These are phyloP conservation scores for Fraxinus ornus DNA, from an alignment of 305 asterid species.

Conservation along the genomic window DNA sequence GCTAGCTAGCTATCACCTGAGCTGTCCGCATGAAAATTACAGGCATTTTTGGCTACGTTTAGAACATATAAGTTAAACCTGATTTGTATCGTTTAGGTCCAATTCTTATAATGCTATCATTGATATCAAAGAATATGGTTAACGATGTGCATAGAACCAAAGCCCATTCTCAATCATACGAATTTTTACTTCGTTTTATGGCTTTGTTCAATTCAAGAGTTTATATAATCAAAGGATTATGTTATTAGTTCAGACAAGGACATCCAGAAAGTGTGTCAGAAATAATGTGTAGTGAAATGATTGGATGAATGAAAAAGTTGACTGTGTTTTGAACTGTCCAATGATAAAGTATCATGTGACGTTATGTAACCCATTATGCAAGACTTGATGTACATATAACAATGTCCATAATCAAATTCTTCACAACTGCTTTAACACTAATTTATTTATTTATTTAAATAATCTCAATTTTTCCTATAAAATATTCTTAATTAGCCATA, in stretches of 20 bases:
- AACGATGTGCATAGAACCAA: background rate
- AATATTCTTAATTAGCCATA: background rate
- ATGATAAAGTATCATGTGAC: too few species aligned
- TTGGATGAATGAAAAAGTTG: too few species aligned
- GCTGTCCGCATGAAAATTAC: background rate
- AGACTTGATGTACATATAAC: too few species aligned
- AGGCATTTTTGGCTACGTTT: too few species aligned
- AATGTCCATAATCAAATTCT: background rate
- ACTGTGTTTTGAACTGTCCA: too few species aligned
- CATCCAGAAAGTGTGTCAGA: too few species aligned
- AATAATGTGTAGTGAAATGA: too few species aligned
- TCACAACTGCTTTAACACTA: background rate
- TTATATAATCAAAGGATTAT: too few species aligned
- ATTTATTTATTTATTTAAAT: too few species aligned
- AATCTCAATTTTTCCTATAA: background rate
- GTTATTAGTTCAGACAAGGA: too few species aligned
- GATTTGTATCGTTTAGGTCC: background rate
- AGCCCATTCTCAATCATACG: background rate
- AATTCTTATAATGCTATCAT: background rate
- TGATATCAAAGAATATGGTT: background rate
- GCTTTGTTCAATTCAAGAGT: background rate
- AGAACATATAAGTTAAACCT: too few species aligned
- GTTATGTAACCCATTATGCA: too few species aligned
- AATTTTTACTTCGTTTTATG: background rate
- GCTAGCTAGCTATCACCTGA: background rate